These are phyloP conservation scores for Diplodia intermedia DNA, from an alignment of 2,329 filamentous ascomycete species.

Conservation along the genomic window DNA sequence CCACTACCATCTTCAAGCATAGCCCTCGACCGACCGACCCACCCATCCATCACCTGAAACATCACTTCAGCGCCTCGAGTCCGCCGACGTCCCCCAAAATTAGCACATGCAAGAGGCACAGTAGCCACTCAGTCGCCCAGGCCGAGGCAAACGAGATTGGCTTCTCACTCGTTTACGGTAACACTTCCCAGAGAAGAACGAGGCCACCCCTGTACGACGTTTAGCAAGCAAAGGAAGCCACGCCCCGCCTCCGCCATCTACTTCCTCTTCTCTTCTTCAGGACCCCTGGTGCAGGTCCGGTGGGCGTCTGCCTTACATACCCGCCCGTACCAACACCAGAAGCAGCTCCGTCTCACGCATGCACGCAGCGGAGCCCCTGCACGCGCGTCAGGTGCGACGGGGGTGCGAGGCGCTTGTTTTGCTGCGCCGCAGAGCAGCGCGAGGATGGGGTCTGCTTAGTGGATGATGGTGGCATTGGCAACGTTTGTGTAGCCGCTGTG, in stretches of 20 bases:
- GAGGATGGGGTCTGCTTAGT: neutral
- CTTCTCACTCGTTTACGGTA: neutral
- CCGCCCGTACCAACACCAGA: neutral
- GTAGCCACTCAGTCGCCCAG: neutral
- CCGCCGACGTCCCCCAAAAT: neutral
- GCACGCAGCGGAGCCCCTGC: neutral
- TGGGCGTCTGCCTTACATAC: neutral
- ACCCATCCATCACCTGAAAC: neutral
- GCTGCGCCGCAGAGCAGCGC: constrained; percentile 21
- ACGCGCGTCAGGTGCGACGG: neutral
- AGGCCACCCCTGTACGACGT: neutral
- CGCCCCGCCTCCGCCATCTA: neutral
- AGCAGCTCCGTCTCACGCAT: neutral
- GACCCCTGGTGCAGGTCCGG: too few species aligned
- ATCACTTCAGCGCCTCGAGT: neutral
- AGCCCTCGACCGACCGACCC: neutral
- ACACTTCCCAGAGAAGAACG: neutral
- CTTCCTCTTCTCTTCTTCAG: neutral
- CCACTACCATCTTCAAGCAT: neutral
- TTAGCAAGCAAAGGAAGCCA: neutral
- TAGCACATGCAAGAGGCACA: neutral
- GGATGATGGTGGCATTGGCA: neutral
- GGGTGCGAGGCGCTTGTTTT: neutral
- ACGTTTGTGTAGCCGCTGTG: neutral
- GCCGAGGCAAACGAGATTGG: neutral